Conservation (phyloP, 176 grass and related monocot genomes). For the Saccharum officinarum region DNA sequence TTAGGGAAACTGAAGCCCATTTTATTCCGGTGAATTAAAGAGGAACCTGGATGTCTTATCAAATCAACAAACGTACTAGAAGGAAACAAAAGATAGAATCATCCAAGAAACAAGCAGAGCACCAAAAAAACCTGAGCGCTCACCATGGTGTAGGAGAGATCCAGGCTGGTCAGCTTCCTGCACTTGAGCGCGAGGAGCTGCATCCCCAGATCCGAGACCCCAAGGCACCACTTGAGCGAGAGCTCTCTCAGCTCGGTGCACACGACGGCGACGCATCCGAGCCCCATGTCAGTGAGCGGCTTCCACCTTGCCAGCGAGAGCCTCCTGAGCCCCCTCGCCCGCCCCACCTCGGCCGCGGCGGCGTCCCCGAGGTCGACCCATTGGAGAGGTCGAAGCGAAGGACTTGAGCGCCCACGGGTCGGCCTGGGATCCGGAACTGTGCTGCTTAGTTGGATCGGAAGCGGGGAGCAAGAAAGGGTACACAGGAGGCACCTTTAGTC, state of each 20-base stretch:
- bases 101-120: background rate
- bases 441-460: no score
- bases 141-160: constrained; percentile 89
- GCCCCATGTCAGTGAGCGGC: background rate
- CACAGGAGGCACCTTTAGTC: no score
- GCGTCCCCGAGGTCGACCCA: constrained; percentile 49
- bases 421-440: no score
- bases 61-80: constrained; percentile 8
- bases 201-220: constrained; percentile 69
- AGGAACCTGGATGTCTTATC: background rate
- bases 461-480: no score
- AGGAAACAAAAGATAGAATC: background rate
- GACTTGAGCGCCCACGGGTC: constrained; percentile 60
- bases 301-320: background rate
- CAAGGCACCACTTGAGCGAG: constrained; percentile 77
- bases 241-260: constrained; percentile 60
- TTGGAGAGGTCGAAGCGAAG: constrained; percentile 43
- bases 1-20: no score
- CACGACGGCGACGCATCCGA: constrained; percentile 60
- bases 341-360: background rate
- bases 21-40: no score
- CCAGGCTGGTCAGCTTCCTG: constrained; percentile 53
- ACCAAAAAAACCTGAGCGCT: background rate
- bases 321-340: background rate
- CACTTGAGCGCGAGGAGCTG: constrained; percentile 66